phyloP scores from a whole-genome alignment of 2,329 filamentous ascomycete species.

The Cordyceps fumosorosea region DNA sequence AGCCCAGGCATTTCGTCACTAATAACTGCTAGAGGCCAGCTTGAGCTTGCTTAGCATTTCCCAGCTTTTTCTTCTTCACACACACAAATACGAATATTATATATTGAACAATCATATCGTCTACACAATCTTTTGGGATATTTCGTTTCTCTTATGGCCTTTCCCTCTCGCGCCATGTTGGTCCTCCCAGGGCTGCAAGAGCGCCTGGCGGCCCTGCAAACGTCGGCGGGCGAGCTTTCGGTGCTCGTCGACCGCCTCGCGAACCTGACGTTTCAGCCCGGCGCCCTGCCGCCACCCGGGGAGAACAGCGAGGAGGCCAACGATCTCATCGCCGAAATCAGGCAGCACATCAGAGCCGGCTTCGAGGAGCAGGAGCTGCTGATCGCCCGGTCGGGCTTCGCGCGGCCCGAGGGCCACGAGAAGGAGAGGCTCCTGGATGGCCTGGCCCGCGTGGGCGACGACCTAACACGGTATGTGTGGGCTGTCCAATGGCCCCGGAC shows the following conservation, averaged over 20 bases:
- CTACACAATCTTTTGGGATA: background rate
- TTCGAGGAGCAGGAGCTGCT: constrained; percentile 81
- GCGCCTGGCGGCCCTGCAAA: constrained; percentile 54
- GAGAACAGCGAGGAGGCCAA: constrained; percentile 45
- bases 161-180: constrained; percentile 35
- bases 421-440: constrained; percentile 60
- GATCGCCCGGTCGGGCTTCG: constrained; percentile 68
- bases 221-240: constrained; percentile 50
- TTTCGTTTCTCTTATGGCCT: background rate
- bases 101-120: too few relatives aligned
- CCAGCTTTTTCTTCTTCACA: background rate
- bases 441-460: constrained; percentile 58
- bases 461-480: constrained; percentile 59
- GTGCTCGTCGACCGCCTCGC: constrained; percentile 55
- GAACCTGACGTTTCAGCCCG: constrained; percentile 51
- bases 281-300: constrained; percentile 47
- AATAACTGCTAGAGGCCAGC: constrained; percentile 5
- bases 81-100: background rate
- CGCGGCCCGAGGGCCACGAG: constrained; percentile 50
- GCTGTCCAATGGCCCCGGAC: background rate
- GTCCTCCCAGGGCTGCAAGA: constrained; percentile 52
- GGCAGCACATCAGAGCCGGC: constrained; percentile 66
- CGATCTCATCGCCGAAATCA: constrained; percentile 76
- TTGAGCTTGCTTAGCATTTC: background rate
- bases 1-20: constrained; percentile 7